Conservation (phyloP, 2,329 filamentous ascomycete species). For the Fusarium aywerte region DNA sequence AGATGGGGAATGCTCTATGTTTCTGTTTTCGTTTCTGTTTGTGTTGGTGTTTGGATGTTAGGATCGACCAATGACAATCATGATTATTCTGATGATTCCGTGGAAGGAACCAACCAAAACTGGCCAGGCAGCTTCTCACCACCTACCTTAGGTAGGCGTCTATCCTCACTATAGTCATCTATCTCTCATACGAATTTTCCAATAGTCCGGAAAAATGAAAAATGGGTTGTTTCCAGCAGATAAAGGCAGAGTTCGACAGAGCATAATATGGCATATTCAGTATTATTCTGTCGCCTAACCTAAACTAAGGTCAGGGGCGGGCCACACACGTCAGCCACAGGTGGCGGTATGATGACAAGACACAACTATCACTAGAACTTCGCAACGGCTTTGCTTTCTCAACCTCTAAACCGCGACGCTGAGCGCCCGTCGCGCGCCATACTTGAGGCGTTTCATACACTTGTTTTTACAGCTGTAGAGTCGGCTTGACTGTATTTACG, state of each 20-base stretch:
- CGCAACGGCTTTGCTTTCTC: conserved; percentile 17
- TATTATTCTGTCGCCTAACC: neutral
- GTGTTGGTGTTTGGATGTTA: neutral
- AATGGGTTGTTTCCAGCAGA: neutral
- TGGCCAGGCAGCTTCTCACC: neutral
- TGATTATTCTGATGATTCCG: conserved; percentile 1
- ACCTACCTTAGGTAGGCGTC: neutral
- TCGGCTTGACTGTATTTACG: conserved; percentile 11
- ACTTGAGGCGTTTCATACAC: conserved; percentile 12
- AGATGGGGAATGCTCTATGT: too few species aligned
- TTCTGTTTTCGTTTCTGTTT: neutral
- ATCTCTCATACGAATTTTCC: too few species aligned
- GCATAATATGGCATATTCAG: neutral
- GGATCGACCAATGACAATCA: conserved; percentile 3
- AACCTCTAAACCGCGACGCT: conserved; percentile 22
- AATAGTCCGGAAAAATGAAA: too few species aligned
- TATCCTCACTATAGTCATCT: neutral
- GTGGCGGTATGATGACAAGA: conserved; percentile 39
- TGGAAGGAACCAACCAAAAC: conserved; percentile 4
- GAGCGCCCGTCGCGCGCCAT: conserved; percentile 36
- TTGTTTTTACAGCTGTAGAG: conserved; percentile 11
- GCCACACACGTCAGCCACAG: conserved; percentile 38
- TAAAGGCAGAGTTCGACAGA: neutral
- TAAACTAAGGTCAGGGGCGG: neutral
- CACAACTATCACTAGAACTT: conserved; percentile 28